Evolutionary conservation across 2,329 filamentous ascomycete species (phyloP).

Genomic region (Fusarium circinatum): DNA sequence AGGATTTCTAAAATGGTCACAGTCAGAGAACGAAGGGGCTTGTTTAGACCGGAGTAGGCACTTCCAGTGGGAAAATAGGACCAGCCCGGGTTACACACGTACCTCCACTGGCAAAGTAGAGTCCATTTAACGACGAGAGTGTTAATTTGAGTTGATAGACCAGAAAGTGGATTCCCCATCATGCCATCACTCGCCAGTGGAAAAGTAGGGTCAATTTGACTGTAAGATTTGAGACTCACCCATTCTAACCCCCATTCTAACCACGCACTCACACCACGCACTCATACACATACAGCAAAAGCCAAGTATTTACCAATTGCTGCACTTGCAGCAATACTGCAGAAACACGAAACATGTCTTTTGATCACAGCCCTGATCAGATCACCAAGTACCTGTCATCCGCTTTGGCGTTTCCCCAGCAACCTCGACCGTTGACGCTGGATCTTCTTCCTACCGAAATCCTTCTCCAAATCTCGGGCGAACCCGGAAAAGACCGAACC

Average conservation of each 20-base stretch:
- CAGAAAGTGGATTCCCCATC: not conserved
- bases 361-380: too few species aligned
- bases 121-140: not conserved
- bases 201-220: not conserved
- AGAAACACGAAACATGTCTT: not conserved
- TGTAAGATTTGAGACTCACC: not conserved
- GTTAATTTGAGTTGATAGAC: not conserved
- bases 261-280: not conserved
- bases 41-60: not conserved
- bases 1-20: not conserved
- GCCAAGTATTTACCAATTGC: not conserved
- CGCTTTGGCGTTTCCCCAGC: not conserved
- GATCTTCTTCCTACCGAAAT: not conserved
- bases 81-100: not conserved
- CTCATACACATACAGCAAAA: not conserved
- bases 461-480: not conserved
- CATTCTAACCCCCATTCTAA: not conserved
- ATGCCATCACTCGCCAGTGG: not conserved
- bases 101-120: not conserved
- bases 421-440: not conserved
- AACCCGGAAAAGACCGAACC: not conserved
- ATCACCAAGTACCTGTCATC: not conserved
- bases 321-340: not conserved
- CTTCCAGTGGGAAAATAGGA: not conserved
- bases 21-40: not conserved